Evolutionary conservation across 179 eudicot species (phyloP).

Genomic region (Silene coronaria): DNA sequence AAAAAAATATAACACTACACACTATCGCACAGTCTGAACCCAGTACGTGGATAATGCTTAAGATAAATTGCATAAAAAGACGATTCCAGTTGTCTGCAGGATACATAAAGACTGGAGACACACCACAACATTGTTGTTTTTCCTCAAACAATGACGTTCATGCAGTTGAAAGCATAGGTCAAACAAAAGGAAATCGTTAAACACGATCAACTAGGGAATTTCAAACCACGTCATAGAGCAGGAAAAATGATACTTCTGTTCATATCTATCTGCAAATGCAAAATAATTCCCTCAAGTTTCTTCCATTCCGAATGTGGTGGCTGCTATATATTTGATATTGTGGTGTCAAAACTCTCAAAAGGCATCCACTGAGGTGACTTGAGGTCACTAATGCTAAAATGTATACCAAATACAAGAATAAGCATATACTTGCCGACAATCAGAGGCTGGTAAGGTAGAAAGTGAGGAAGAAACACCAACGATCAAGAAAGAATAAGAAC

Average conservation of each 20-base stretch:
- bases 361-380: neutral
- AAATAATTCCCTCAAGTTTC: neutral
- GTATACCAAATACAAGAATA: neutral
- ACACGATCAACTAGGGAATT: neutral
- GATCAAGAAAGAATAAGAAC: neutral
- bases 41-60: neutral
- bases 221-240: neutral
- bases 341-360: neutral
- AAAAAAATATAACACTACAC: neutral
- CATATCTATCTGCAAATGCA: too few relatives aligned
- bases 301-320: neutral
- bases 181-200: neutral
- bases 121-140: too few relatives aligned
- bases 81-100: neutral
- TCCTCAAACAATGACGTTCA: neutral
- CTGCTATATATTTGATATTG: neutral
- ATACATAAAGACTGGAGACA: too few relatives aligned
- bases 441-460: neutral
- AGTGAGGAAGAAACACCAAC: neutral
- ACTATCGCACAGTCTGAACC: too few relatives aligned
- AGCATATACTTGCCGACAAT: too few relatives aligned
- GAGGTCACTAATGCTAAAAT: neutral
- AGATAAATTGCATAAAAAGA: neutral
- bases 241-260: neutral
- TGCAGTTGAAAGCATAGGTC: neutral